Base-by-base conservation (phyloP, 805 yeast species). In the Yamadazyma sp. region DNA sequence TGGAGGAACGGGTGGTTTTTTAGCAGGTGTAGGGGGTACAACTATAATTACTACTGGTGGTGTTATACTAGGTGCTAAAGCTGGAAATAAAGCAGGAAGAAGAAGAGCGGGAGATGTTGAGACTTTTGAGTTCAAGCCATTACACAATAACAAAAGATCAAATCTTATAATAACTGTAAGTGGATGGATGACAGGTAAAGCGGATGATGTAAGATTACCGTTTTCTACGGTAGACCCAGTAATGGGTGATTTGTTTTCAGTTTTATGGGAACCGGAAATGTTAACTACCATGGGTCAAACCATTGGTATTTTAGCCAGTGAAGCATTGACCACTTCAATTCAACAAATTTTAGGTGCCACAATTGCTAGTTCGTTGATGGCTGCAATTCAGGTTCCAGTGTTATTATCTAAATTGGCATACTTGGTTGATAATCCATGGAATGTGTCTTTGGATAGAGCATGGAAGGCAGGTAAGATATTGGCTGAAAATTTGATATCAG, bases 181-280 rank as follows among this genome's bases (percentile, higher is more conserved):
- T 34, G 99, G 99, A 1, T 93, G 99, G 99, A 88, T 93, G 91
- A 82, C 82, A 35, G 94, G 96, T 56, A 82, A 80, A 40, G 78
- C 80, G 49, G 99, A 93, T 78, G 99, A 93, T 72, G 91, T 93
- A 14, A 73, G 99, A 53, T 72, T 93, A 43, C 98, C 98, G 2
- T 93, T 89, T 54, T 85, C 96, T 1, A 93, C 98, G 0, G 85
- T 93, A 7, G 98, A 94, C 53, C 98, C 98, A 0, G 86, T 91
- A 0, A 88, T 91, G 91, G 99, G 99, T 12, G 99, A 93, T 56
- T 62, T 93, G 47, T 86, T 83, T 49, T 87, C 98, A 0, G 68
- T 93, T 6, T 65, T 86, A 31, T 93, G 98, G 98, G 99, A 93
- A 58, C 99, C 99, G 0, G 98, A 93, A 47, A 86, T 93, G 93